These are phyloP conservation scores for Diaporthe sp. DNA, from an alignment of 2,329 filamentous ascomycete species.

Conservation along the genomic window DNA sequence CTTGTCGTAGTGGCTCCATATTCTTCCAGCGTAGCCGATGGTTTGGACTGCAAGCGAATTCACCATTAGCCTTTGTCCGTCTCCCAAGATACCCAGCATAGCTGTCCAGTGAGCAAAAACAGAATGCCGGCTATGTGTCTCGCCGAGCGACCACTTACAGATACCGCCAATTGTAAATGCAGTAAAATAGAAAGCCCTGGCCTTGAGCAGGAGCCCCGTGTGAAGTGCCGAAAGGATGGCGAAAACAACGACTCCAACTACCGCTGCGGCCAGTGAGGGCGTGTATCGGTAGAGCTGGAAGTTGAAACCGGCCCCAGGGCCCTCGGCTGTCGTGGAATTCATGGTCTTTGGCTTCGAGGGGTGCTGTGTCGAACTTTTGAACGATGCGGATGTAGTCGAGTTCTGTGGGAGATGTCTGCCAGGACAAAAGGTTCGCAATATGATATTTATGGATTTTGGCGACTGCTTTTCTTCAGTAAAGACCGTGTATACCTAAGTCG, in stretches of 20 bases:
- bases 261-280: conserved; percentile 57
- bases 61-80: neutral
- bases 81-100: too few relatives aligned
- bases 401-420: neutral
- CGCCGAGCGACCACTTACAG: conserved; percentile 54
- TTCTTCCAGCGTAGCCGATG: conserved; percentile 29
- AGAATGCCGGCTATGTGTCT: neutral
- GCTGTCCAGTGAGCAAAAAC: neutral
- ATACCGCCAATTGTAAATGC: conserved; percentile 64
- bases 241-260: conserved; percentile 58
- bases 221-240: conserved; percentile 54
- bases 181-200: conserved; percentile 64
- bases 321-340: neutral
- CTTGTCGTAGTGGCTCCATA: conserved; percentile 15
- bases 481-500: neutral
- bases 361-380: too few relatives aligned
- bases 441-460: neutral
- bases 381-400: neutral
- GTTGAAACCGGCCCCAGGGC: neutral
- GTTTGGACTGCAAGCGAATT: conserved; percentile 5
- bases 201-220: conserved; percentile 52
- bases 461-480: neutral
- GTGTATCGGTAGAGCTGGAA: conserved; percentile 59
- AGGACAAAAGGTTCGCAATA: neutral
- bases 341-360: neutral